Conservation (phyloP, 495 filamentous ascomycete species). For the Margaritispora aquatica region DNA sequence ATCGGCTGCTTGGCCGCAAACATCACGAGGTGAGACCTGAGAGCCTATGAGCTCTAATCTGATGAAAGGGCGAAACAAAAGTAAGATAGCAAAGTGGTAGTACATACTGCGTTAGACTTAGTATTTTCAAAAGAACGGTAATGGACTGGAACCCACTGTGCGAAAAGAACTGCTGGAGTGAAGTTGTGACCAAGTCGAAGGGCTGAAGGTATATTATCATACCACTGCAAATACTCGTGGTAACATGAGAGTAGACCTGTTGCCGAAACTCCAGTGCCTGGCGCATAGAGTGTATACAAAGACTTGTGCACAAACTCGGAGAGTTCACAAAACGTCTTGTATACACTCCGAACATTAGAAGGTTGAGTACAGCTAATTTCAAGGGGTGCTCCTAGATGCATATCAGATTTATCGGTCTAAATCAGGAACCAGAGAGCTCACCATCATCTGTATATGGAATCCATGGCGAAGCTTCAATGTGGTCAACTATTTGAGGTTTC, state of each 20-base stretch:
- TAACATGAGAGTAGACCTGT: slow-evolving; percentile 51
- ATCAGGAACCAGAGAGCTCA: neutral
- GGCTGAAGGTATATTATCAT: slow-evolving; percentile 50
- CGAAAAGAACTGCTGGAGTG: slow-evolving; percentile 54
- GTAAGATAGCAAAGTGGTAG: slow-evolving; percentile 56
- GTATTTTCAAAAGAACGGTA: neutral
- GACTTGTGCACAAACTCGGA: slow-evolving; percentile 62
- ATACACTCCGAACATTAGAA: slow-evolving; percentile 50
- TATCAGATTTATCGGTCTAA: neutral
- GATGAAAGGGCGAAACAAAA: slow-evolving; percentile 61
- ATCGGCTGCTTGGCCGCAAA: slow-evolving; percentile 55
- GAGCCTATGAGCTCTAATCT: slow-evolving; percentile 52
- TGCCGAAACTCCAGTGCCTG: slow-evolving; percentile 51
- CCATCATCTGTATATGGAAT: slow-evolving; percentile 54
- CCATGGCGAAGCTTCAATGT: slow-evolving; percentile 48
- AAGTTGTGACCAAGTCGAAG: slow-evolving; percentile 51
- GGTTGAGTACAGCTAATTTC: slow-evolving; percentile 44
- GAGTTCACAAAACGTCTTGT: slow-evolving; percentile 56
- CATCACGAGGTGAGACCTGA: slow-evolving; percentile 53
- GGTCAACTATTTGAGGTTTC: slow-evolving; percentile 49
- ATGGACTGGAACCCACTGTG: slow-evolving; percentile 47
- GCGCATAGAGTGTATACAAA: slow-evolving; percentile 57
- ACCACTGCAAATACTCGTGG: slow-evolving; percentile 56
- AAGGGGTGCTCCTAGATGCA: slow-evolving; percentile 30
- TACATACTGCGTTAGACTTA: slow-evolving; percentile 48